A percentile compares a stretch with the other conserved stretches of the same genome.
Evolutionary conservation across 2,329 filamentous ascomycete species (phyloP).

Genomic region (Penicillium sp.): DNA sequence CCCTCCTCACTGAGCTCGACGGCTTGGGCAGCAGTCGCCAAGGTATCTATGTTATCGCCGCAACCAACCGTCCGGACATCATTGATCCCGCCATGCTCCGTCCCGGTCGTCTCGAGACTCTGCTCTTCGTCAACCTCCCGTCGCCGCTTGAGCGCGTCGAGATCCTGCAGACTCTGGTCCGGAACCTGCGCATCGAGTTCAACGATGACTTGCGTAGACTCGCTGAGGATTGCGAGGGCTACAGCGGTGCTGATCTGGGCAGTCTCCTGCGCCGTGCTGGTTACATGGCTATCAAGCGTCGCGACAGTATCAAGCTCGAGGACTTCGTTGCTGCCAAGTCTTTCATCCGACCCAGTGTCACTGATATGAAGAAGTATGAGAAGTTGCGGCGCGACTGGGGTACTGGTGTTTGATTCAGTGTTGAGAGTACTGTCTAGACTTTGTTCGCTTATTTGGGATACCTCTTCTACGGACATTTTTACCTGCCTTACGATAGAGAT

Average conservation of each 20-base stretch:
- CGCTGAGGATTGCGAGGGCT: constrained; percentile 72
- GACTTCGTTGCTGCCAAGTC: constrained; percentile 43
- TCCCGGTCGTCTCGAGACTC: constrained; percentile 81
- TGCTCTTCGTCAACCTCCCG: constrained; percentile 87
- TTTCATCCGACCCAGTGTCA: constrained; percentile 51
- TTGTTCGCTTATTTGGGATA: background rate
- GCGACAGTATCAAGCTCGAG: constrained; percentile 47
- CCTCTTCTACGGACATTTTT: background rate
- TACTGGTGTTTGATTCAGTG: constrained; percentile 28
- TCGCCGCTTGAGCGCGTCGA: constrained; percentile 75
- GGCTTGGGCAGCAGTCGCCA: constrained; percentile 70
- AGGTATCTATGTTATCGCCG: constrained; percentile 91
- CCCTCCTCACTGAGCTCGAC: constrained; percentile 89
- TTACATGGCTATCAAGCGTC: constrained; percentile 53
- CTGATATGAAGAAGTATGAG: constrained; percentile 58
- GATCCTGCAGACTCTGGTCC: constrained; percentile 69
- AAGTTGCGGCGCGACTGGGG: constrained; percentile 52
- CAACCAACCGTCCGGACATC: constrained; percentile 92
- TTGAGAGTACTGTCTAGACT: background rate
- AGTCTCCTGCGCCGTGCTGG: constrained; percentile 60
- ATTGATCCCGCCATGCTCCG: constrained; percentile 95
- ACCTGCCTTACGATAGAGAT: background rate
- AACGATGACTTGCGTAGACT: constrained; percentile 59
- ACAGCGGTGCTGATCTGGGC: constrained; percentile 68
- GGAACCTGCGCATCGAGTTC: constrained; percentile 53